phyloP scores from a whole-genome alignment of 2,329 filamentous ascomycete species.

The Cladosporium sp. region DNA sequence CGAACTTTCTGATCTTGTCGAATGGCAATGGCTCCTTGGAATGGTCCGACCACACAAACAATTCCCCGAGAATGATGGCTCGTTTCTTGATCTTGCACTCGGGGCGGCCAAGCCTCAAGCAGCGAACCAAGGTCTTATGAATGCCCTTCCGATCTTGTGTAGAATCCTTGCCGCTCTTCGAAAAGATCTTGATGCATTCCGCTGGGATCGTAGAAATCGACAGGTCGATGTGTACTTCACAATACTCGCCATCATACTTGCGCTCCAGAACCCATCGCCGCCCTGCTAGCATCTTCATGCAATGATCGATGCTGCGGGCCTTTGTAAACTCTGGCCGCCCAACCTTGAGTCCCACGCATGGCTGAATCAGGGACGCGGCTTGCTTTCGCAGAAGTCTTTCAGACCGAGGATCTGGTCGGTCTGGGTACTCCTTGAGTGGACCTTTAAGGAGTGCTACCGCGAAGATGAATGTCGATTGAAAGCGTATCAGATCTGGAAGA shows the following conservation, averaged over 20 bases:
- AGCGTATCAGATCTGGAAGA: slow-evolving; percentile 64
- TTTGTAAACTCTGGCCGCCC: slow-evolving; percentile 44
- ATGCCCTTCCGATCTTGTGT: slow-evolving; percentile 64
- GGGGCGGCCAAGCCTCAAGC: slow-evolving; percentile 57
- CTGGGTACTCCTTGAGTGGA: slow-evolving; percentile 36
- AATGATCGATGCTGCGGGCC: slow-evolving; percentile 62
- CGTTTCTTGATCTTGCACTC: slow-evolving; percentile 57
- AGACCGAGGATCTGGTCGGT: slow-evolving; percentile 31
- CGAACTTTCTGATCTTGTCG: slow-evolving; percentile 76
- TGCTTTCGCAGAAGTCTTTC: slow-evolving; percentile 32
- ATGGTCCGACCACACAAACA: slow-evolving; percentile 71
- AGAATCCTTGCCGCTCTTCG: slow-evolving; percentile 87
- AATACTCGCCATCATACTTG: slow-evolving; percentile 84
- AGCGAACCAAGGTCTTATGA: slow-evolving; percentile 60
- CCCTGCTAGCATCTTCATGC: slow-evolving; percentile 58
- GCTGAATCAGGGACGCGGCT: slow-evolving; percentile 36
- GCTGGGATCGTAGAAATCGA: slow-evolving; percentile 38
- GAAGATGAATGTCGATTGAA: slow-evolving; percentile 63
- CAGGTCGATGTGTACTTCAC: slow-evolving; percentile 77
- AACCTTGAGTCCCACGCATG: slow-evolving; percentile 42
- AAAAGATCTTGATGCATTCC: slow-evolving; percentile 72
- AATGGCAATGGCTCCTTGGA: slow-evolving; percentile 67
- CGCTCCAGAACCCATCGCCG: slow-evolving; percentile 68
- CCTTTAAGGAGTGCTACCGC: slow-evolving; percentile 55
- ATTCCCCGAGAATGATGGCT: slow-evolving; percentile 80